These are phyloP conservation scores for Phalaenopsis aphrodite DNA, from an alignment of 106 monocot genomes.

Conservation along the genomic window DNA sequence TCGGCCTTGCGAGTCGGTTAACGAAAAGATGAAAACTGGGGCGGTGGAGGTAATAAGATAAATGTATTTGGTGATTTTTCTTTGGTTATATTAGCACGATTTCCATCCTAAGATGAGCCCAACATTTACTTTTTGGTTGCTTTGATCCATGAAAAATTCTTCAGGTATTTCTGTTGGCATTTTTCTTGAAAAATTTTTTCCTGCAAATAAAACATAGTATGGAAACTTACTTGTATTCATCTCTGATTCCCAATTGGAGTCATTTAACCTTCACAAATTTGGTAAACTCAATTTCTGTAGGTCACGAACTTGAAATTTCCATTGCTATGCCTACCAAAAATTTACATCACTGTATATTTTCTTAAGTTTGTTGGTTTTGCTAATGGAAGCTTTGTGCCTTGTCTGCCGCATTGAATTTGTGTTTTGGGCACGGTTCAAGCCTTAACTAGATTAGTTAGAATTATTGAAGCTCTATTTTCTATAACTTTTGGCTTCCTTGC, in stretches of 20 bases:
- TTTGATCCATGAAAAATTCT: background rate
- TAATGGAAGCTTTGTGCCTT: background rate
- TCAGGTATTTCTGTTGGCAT: background rate
- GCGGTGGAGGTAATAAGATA: slow-evolving; percentile 54
- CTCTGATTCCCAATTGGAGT: background rate
- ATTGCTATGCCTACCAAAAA: background rate
- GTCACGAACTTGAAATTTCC: background rate
- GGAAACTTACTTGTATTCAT: background rate
- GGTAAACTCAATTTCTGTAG: background rate
- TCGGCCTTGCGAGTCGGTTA: slow-evolving; percentile 63
- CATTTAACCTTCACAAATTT: background rate
- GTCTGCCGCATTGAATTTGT: background rate
- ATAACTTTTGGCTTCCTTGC: no score
- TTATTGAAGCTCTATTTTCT: no score
- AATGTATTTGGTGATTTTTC: background rate
- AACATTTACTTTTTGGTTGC: background rate
- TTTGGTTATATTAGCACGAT: background rate
- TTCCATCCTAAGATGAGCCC: background rate
- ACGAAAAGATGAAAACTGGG: slow-evolving; percentile 97
- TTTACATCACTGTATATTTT: background rate
- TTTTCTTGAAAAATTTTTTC: background rate
- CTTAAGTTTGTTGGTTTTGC: background rate
- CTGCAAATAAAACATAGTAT: background rate
- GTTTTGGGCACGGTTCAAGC: no score
- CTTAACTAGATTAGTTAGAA: no score